These are phyloP conservation scores for Trypanosoma cruzi DNA, from an alignment of 208 protist genomes.

Conservation along the genomic window DNA sequence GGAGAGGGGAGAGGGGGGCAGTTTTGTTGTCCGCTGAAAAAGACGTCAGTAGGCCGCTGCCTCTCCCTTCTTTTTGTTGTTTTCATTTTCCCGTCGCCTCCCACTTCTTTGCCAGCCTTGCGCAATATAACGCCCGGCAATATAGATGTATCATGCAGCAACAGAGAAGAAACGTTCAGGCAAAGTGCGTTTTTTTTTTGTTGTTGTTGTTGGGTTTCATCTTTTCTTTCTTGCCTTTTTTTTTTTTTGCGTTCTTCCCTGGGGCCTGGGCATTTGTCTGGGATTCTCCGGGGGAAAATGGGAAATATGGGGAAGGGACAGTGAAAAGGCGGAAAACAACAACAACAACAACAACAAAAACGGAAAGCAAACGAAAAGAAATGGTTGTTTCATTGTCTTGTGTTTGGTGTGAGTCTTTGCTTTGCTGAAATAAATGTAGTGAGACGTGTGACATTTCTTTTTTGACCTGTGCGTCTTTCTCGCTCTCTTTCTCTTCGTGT, in stretches of 20 bases:
- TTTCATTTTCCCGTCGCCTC: constrained; percentile 6
- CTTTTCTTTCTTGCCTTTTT: background rate
- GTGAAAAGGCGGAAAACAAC: too few species aligned
- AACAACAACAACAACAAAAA: background rate
- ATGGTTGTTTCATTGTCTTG: background rate
- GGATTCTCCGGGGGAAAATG: background rate
- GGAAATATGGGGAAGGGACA: too few species aligned
- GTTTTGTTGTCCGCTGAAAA: background rate
- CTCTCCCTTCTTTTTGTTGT: background rate
- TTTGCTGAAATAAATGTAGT: too few species aligned
- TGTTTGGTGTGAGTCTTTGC: background rate
- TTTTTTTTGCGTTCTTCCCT: constrained; percentile 1
- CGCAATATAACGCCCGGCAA: background rate
- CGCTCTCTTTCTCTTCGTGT: background rate
- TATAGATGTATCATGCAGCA: constrained; percentile 9
- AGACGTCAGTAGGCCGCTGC: background rate
- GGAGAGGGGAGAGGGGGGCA: background rate
- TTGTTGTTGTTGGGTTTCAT: too few species aligned
- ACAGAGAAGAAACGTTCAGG: background rate
- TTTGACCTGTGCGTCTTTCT: background rate
- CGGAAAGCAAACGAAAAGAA: background rate
- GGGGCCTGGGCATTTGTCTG: background rate
- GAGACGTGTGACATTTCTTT: background rate
- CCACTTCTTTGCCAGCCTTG: background rate
- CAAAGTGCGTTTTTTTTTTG: constrained; percentile 20